phyloP scores from a whole-genome alignment of 176 grass and related monocot species.

The Carex pumila region DNA sequence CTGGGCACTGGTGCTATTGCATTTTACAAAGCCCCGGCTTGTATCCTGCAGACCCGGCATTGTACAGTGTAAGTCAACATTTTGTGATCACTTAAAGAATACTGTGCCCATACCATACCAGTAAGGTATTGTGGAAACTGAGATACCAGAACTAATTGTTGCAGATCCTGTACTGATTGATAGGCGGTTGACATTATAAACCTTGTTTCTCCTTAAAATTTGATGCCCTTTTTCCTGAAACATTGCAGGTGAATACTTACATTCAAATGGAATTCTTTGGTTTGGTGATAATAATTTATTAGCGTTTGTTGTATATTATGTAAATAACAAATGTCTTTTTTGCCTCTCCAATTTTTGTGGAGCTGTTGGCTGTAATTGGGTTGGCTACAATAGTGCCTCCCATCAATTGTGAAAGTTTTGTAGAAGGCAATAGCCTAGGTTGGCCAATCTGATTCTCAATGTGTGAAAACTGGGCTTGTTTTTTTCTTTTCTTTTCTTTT shows the following conservation, averaged over 20 bases:
- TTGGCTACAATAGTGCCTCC: neutral
- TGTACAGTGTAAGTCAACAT: conserved; percentile 39
- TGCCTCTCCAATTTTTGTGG: neutral
- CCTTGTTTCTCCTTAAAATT: conserved; percentile 23
- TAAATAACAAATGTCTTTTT: conserved; percentile 3
- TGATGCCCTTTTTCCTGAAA: conserved; percentile 16
- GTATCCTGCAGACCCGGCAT: conserved; percentile 1
- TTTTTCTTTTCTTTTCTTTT: neutral
- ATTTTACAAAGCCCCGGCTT: neutral
- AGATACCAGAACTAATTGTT: conserved; percentile 28
- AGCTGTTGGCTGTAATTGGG: neutral
- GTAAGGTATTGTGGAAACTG: neutral
- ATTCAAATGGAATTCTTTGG: conserved; percentile 11
- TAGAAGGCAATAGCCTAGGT: conserved; percentile 8
- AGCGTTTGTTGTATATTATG: conserved; percentile 13
- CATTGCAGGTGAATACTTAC: conserved; percentile 10
- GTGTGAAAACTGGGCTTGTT: neutral
- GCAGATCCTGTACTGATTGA: conserved; percentile 25
- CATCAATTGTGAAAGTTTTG: conserved; percentile 15
- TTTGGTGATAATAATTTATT: neutral
- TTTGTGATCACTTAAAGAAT: neutral
- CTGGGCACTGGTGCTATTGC: conserved; percentile 3
- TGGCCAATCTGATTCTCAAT: neutral
- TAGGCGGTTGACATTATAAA: conserved; percentile 19
- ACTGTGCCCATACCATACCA: neutral